phyloP scores from a whole-genome alignment of 306 rosid species.

The Cicer chorassanicum region DNA sequence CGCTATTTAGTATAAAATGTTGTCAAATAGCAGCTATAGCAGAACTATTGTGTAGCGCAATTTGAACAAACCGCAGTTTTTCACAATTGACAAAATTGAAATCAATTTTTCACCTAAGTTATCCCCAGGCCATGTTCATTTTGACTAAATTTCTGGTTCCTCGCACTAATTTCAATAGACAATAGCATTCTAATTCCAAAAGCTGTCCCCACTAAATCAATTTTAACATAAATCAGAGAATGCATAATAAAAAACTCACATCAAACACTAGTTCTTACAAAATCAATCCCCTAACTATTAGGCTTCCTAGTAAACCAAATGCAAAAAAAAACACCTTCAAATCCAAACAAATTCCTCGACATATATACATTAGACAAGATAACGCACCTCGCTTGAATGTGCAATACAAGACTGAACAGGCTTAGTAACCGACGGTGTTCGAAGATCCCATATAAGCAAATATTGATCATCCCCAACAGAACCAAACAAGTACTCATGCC shows the following conservation, averaged over 20 bases:
- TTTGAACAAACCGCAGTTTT: too few relatives aligned
- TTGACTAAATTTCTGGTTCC: background rate
- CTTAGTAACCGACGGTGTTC: constrained; percentile 79
- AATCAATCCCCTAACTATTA: constrained; percentile 1
- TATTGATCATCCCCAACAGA: constrained; percentile 98
- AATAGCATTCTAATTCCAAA: constrained; percentile 23
- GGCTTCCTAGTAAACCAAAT: background rate
- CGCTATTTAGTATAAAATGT: too few relatives aligned
- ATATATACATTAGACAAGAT: background rate
- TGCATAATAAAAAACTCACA: background rate
- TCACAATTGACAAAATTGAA: too few relatives aligned
- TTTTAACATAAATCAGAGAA: background rate
- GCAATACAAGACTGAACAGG: constrained; percentile 94
- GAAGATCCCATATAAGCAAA: constrained; percentile 90
- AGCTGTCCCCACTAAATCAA: background rate
- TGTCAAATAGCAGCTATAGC: too few relatives aligned
- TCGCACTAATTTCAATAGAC: constrained; percentile 1
- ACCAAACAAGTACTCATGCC: constrained; percentile 97
- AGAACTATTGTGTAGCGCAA: too few relatives aligned
- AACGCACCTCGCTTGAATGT: constrained; percentile 89
- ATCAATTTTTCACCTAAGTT: background rate
- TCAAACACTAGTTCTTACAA: constrained; percentile 24
- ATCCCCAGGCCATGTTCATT: constrained; percentile 6
- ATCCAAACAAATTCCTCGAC: background rate
- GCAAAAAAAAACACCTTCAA: background rate